Evolutionary conservation across 2,329 filamentous ascomycete species (phyloP).

Genomic region (Zymoseptoria brevis): DNA sequence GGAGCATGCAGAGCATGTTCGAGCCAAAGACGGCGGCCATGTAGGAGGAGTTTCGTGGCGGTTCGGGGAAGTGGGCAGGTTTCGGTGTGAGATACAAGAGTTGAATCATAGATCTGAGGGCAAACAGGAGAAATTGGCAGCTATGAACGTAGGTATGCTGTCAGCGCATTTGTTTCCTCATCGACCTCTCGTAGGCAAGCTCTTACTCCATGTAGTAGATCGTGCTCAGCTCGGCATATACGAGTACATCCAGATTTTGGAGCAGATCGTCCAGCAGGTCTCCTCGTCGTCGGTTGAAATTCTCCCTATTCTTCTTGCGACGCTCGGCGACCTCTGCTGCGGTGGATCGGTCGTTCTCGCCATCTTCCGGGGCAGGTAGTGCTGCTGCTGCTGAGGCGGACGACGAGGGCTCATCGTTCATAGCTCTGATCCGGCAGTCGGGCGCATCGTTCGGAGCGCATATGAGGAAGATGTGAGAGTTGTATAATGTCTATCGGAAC

Average conservation of each 20-base stretch:
- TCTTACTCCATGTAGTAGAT: conserved; percentile 58
- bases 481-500: too few relatives aligned
- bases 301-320: conserved; percentile 26
- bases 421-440: conserved; percentile 18
- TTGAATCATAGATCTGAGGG: conserved; percentile 48
- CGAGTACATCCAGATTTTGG: conserved; percentile 49
- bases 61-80: conserved; percentile 43
- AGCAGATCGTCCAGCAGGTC: conserved; percentile 49
- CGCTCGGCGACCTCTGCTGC: conserved; percentile 15
- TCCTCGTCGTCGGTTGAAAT: conserved; percentile 35
- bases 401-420: conserved; percentile 32
- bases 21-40: conserved; percentile 46
- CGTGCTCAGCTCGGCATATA: conserved; percentile 54
- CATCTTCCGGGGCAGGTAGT: conserved; percentile 4
- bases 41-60: conserved; percentile 42
- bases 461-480: not conserved
- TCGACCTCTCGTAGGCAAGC: not conserved
- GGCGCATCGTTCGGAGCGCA: conserved; percentile 15
- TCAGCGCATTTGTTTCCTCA: conserved; percentile 9
- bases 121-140: conserved; percentile 50
- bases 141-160: conserved; percentile 18
- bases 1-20: conserved; percentile 49
- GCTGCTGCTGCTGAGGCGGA: conserved; percentile 20
- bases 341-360: conserved; percentile 6
- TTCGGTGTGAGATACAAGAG: conserved; percentile 53